phyloP scores from a whole-genome alignment of 1,139 yeast genomes.

The Hyphopichia khmerensis region DNA sequence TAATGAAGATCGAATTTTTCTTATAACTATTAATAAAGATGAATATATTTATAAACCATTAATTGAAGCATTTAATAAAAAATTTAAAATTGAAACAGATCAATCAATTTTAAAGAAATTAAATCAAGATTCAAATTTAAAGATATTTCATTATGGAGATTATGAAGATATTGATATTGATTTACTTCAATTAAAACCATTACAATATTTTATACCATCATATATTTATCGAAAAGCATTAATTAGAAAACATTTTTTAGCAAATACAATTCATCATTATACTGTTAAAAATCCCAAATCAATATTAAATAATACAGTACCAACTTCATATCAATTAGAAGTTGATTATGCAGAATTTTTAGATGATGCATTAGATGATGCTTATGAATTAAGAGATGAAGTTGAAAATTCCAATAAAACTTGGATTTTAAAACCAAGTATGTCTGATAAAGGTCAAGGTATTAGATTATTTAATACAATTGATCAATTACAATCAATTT shows the following conservation, averaged over 20 bases:
- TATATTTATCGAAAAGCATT: slow-evolving; percentile 84
- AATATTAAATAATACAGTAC: slow-evolving; percentile 57
- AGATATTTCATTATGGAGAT: slow-evolving; percentile 76
- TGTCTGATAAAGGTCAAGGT: slow-evolving; percentile 98
- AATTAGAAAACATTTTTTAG: slow-evolving; percentile 83
- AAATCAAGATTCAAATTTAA: slow-evolving; percentile 14
- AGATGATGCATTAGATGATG: slow-evolving; percentile 90
- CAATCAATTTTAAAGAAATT: slow-evolving; percentile 19
- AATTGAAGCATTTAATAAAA: slow-evolving; percentile 35
- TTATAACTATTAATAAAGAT: slow-evolving; percentile 33
- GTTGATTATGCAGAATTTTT: slow-evolving; percentile 96
- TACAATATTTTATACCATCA: slow-evolving; percentile 67
- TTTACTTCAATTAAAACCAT: slow-evolving; percentile 34
- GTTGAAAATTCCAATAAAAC: slow-evolving; percentile 61
- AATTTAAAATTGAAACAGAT: slow-evolving; percentile 25
- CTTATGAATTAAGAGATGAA: slow-evolving; percentile 82
- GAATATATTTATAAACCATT: slow-evolving; percentile 65
- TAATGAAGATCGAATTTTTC: slow-evolving; percentile 10
- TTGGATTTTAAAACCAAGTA: slow-evolving; percentile 92
- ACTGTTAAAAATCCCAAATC: slow-evolving; percentile 74
- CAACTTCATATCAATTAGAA: slow-evolving; percentile 77
- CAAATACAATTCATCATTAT: slow-evolving; percentile 75
- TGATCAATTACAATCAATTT: slow-evolving; percentile 76
- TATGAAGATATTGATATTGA: slow-evolving; percentile 89
- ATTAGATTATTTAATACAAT: slow-evolving; percentile 76